Conservation (phyloP, 352 stramenopile genomes). For the Phytopythium aichiense region DNA sequence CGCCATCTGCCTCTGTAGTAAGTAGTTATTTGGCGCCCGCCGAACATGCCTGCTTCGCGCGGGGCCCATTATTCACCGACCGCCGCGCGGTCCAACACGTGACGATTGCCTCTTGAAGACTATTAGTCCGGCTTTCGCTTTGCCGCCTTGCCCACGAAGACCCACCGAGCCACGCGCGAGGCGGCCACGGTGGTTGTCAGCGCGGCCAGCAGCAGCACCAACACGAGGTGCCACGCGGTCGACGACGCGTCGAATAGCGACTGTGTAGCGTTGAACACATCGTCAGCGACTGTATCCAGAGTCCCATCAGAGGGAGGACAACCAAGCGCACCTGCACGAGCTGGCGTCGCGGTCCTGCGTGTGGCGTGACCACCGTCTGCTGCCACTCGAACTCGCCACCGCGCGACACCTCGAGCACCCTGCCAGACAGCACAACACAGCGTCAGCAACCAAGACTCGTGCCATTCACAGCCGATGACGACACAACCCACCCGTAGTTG, state of each 20-base stretch:
- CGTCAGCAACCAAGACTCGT: constrained; percentile 1
- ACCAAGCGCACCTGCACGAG: constrained; percentile 17
- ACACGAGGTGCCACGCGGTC: not conserved
- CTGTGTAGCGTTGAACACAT: not conserved
- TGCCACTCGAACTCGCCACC: constrained; percentile 29
- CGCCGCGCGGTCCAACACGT: not conserved
- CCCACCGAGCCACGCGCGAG: not conserved
- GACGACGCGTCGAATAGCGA: not conserved
- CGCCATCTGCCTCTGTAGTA: not conserved
- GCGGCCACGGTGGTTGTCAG: not conserved
- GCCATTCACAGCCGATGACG: not conserved
- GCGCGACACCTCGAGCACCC: constrained; percentile 25
- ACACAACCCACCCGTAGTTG: constrained; percentile 50
- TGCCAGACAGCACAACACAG: constrained; percentile 6
- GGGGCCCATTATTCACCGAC: not conserved
- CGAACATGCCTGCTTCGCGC: not conserved
- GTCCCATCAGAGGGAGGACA: not conserved
- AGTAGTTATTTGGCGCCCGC: not conserved
- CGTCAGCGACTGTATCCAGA: not conserved
- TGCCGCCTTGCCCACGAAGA: not conserved
- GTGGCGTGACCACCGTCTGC: constrained; percentile 24
- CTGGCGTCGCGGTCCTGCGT: constrained; percentile 17
- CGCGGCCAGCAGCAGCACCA: not conserved
- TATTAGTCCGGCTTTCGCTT: not conserved
- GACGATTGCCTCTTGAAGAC: not conserved